phyloP scores from a whole-genome alignment of 352 stramenopile genomes.

The Halophytophthora polymorphica region DNA sequence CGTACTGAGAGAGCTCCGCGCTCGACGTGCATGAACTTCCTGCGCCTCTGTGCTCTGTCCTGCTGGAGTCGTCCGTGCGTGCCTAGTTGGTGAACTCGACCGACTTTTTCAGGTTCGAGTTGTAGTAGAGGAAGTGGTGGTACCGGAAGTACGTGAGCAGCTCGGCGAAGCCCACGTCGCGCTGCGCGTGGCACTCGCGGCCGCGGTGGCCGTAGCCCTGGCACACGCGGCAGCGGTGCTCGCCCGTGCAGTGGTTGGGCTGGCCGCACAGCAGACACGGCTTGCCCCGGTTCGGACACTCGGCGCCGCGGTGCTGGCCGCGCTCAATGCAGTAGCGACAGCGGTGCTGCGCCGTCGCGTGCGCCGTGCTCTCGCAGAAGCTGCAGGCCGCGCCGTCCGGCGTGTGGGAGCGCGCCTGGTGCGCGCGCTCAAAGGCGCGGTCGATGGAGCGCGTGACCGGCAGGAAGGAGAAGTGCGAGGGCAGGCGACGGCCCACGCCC shows the following conservation, averaged over 20 bases:
- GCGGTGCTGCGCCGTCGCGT: conserved; percentile 68
- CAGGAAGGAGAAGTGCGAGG: conserved; percentile 73
- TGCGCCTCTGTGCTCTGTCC: no score
- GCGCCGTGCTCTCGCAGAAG: conserved; percentile 61
- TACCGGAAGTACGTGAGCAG: conserved; percentile 85
- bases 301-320: conserved; percentile 64
- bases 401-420: conserved; percentile 42
- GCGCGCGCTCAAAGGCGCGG: conserved; percentile 62
- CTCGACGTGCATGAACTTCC: neutral
- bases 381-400: conserved; percentile 35
- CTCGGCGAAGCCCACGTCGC: conserved; percentile 76
- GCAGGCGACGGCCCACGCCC: conserved; percentile 58
- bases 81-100: conserved; percentile 72
- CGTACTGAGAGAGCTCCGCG: conserved; percentile 27
- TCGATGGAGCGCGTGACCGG: conserved; percentile 76
- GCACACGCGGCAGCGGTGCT: conserved; percentile 80
- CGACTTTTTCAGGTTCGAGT: conserved; percentile 84
- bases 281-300: conserved; percentile 72
- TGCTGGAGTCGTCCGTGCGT: no score
- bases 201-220: conserved; percentile 81
- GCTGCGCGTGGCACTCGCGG: conserved; percentile 78
- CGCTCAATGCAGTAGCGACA: conserved; percentile 83
- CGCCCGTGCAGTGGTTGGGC: conserved; percentile 72
- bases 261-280: conserved; percentile 70
- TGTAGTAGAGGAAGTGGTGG: conserved; percentile 88